Base-by-base conservation (phyloP, 2,329 filamentous ascomycete genomes). In the Fusarium hostae region DNA sequence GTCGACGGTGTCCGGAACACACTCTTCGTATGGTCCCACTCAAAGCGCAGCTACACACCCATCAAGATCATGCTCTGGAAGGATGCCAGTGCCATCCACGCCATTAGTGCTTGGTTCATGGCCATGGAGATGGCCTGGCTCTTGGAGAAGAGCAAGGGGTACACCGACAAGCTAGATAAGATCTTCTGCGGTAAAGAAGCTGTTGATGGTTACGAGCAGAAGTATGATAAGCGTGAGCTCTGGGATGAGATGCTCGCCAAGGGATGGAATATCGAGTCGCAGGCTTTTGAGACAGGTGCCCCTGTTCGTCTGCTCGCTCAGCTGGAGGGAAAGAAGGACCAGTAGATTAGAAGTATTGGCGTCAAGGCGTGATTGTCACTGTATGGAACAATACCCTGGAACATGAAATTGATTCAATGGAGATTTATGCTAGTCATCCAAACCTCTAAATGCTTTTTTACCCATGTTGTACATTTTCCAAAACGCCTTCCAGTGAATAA, bases 21-120 rank as follows among this genome's bases (percentile, higher is more conserved):
- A 12, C 71, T 75, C 2, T 79, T 81, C 35, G 68, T 82, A 22
- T 76, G 75, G 55, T 74, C 75, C 7, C 73, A 77, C 37, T 58
- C 62, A 10, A 70, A 61, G 4, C 56, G 62, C 5, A 54, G 54
- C 10, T 59, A 73, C n/a, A 76, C 65, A 0, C 75, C 72, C 6
- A 79, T 83, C 71, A 79, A 78, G 45, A 78, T 83, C 44, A 72
- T 84, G 26, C 78, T 84, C 13, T 81, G 78, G 75, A 70, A 77
- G 11, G 76, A 74, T 1, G 75, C 78, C 2, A 63, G 71, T 22
- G 75, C 80, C 1, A 50, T 67, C 4, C 77, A 83, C 35, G 77
- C 77, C 16, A 73, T 83, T 4, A 67, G 74, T 22, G 80, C 80
- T 1, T 84, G 82, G 82, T 81, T 81, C 39, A 73, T 72, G 62